Percentiles rank a stretch among this genome's conserved stretches.
These are phyloP conservation scores for Fusarium palustre DNA, from an alignment of 2,329 filamentous ascomycete genomes.

Conservation along the genomic window DNA sequence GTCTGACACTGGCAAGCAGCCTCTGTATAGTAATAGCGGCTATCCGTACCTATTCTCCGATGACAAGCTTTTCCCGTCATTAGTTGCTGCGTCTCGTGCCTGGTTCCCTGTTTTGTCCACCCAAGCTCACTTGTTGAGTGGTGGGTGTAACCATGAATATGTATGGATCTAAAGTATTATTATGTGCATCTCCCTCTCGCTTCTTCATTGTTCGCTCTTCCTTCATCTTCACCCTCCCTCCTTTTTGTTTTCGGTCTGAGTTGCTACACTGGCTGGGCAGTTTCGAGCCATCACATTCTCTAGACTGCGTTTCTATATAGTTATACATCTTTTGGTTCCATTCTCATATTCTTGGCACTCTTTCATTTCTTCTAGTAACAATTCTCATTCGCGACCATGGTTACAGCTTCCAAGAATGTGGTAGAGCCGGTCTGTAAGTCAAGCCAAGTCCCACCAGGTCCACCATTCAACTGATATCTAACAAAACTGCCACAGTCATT, in stretches of 20 bases:
- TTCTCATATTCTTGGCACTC: background rate
- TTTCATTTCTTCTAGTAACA: background rate
- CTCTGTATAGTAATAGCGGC: background rate
- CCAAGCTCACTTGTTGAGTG: background rate
- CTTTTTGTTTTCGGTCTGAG: background rate
- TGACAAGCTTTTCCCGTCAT: constrained; percentile 1
- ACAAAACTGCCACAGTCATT: constrained; percentile 26
- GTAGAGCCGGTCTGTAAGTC: constrained; percentile 36
- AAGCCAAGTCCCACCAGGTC: fast-evolving
- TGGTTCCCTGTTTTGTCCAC: constrained; percentile 7
- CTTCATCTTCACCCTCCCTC: background rate
- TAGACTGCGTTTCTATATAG: background rate
- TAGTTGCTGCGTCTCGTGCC: constrained; percentile 14
- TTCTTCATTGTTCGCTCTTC: background rate
- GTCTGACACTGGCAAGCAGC: background rate
- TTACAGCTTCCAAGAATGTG: constrained; percentile 15
- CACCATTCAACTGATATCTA: background rate
- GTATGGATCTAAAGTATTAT: background rate
- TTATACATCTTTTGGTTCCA: background rate
- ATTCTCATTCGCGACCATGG: background rate
- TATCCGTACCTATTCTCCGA: constrained; percentile 8
- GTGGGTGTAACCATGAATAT: background rate
- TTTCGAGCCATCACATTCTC: background rate
- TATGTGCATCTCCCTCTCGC: background rate
- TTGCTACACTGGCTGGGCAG: background rate